Conservation (phyloP, 1,284 basidiomycete genomes). For the Spongiforma sp. region DNA sequence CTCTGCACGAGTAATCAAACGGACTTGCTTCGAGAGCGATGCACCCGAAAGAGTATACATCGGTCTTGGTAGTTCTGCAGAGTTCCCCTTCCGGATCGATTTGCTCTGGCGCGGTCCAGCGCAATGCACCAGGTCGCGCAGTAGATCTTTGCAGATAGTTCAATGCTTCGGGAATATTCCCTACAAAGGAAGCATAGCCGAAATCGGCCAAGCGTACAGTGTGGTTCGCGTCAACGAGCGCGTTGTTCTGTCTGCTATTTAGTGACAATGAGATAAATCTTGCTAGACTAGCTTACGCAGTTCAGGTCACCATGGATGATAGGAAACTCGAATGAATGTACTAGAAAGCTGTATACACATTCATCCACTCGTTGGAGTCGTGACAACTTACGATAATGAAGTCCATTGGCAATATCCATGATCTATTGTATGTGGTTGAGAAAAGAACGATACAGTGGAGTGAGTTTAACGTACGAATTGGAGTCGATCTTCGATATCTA, state of each 20-base stretch:
- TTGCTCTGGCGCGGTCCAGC: background rate
- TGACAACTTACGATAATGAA: background rate
- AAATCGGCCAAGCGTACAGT: no score
- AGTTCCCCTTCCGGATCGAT: background rate
- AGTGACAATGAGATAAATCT: background rate
- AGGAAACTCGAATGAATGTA: constrained; percentile 3
- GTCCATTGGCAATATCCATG: constrained; percentile 1
- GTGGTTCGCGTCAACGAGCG: background rate
- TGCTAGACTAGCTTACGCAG: background rate
- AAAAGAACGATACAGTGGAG: background rate
- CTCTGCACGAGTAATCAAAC: background rate
- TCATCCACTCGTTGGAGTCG: background rate
- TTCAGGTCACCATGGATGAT: no score
- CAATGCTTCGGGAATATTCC: background rate
- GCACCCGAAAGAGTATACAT: background rate
- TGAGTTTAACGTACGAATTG: constrained; percentile 5
- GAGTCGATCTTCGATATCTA: background rate
- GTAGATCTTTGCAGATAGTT: background rate
- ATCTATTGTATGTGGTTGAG: background rate
- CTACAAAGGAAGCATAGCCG: background rate
- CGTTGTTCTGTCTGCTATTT: background rate
- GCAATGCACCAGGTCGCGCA: constrained; percentile 3
- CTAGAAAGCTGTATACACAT: background rate
- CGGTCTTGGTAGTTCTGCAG: background rate
- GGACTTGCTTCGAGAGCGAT: background rate